Evolutionary conservation across 2,329 filamentous ascomycete genomes (phyloP).

Genomic region (Phialemonium atrogriseum): DNA sequence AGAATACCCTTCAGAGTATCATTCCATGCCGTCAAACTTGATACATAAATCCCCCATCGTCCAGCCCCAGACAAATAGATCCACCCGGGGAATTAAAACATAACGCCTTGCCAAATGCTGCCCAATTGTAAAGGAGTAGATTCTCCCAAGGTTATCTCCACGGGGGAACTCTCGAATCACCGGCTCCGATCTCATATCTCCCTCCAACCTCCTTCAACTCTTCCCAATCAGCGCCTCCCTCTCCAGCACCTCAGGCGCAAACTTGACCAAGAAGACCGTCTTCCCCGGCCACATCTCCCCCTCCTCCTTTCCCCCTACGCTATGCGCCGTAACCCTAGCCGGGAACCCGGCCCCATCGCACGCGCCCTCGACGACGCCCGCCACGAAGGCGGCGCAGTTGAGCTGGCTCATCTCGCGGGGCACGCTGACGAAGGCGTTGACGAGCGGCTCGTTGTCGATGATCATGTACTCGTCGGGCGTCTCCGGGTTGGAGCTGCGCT

Average conservation of each 20-base stretch:
- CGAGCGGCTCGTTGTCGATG: constrained; percentile 92
- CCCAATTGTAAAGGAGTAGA: too few relatives aligned
- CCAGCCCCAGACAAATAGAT: too few relatives aligned
- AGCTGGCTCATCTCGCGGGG: constrained; percentile 94
- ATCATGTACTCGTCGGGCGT: constrained; percentile 98
- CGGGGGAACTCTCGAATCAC: constrained; percentile 2
- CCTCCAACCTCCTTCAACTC: constrained; percentile 21
- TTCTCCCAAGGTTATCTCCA: too few relatives aligned
- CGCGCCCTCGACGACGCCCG: constrained; percentile 89
- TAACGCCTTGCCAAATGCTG: background rate
- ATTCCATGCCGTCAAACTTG: too few relatives aligned
- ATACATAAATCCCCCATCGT: too few relatives aligned
- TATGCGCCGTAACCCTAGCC: constrained; percentile 84
- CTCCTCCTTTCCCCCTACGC: constrained; percentile 49
- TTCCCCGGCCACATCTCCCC: constrained; percentile 91
- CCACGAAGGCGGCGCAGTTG: constrained; percentile 93
- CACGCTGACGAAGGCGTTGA: constrained; percentile 88
- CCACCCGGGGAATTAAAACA: too few relatives aligned
- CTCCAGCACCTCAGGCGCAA: constrained; percentile 84
- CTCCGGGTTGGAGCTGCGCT: constrained; percentile 73
- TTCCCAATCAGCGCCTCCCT: constrained; percentile 75
- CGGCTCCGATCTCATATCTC: constrained; percentile 1
- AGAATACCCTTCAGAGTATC: too few relatives aligned
- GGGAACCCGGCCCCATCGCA: constrained; percentile 90
- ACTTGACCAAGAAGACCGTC: constrained; percentile 93